phyloP scores from a whole-genome alignment of 495 filamentous ascomycete species.

The Glonium stellatum region DNA sequence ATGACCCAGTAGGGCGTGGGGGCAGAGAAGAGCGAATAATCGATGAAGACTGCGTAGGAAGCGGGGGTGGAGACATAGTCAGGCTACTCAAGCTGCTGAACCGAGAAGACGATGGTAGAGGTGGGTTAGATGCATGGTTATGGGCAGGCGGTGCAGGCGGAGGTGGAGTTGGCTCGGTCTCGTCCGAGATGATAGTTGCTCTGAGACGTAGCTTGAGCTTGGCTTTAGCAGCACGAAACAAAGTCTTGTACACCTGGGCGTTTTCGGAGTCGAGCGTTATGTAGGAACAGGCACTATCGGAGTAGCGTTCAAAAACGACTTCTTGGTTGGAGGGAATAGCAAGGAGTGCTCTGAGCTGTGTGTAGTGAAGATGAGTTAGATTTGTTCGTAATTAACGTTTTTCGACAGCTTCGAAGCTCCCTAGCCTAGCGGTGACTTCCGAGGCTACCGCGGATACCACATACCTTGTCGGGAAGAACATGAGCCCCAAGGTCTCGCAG shows the following conservation, averaged over 20 bases:
- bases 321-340: constrained; percentile 58
- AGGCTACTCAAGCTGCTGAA: constrained; percentile 18
- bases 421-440: background rate
- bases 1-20: background rate
- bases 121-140: background rate
- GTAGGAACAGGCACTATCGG: constrained; percentile 80
- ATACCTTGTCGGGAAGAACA: constrained; percentile 77
- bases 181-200: constrained; percentile 46
- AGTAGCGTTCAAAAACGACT: constrained; percentile 86
- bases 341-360: constrained; percentile 63
- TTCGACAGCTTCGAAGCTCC: background rate
- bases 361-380: background rate
- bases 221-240: constrained; percentile 93
- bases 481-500: constrained; percentile 74
- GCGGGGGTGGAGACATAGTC: constrained; percentile 7
- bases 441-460: constrained; percentile 37
- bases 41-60: constrained; percentile 9
- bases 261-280: constrained; percentile 73
- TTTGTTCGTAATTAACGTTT: background rate
- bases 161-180: constrained; percentile 6
- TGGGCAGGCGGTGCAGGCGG: constrained; percentile 1
- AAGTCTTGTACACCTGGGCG: constrained; percentile 83
- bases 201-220: constrained; percentile 95
- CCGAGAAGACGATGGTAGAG: constrained; percentile 6
- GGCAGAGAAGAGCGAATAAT: constrained; percentile 17